Conservation (phyloP, 2,329 filamentous ascomycete species). For the Thelonectria olida region DNA sequence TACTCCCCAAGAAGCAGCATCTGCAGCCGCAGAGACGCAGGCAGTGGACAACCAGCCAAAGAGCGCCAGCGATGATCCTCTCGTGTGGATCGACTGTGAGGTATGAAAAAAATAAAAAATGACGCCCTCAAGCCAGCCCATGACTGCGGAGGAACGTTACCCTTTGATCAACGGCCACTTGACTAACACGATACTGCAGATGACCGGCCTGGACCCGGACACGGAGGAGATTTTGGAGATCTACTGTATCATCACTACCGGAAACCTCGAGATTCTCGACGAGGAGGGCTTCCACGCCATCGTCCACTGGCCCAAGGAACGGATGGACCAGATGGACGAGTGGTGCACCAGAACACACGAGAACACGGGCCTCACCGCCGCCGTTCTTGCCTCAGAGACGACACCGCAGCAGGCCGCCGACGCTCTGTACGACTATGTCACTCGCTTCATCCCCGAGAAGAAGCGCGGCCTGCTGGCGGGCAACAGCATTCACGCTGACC, state of each 20-base stretch:
- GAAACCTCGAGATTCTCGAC: conserved; percentile 79
- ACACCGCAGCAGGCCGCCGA: conserved; percentile 77
- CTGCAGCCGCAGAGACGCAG: conserved; percentile 23
- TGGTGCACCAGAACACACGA: conserved; percentile 90
- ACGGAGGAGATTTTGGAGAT: conserved; percentile 90
- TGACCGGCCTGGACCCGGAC: conserved; percentile 79
- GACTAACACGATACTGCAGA: conserved; percentile 64
- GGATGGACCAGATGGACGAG: conserved; percentile 81
- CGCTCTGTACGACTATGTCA: conserved; percentile 80
- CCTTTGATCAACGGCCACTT: not conserved
- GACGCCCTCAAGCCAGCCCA: not conserved
- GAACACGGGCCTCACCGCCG: conserved; percentile 80
- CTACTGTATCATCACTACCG: conserved; percentile 89
- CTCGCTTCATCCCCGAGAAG: conserved; percentile 72
- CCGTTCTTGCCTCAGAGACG: conserved; percentile 77
- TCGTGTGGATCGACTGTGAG: conserved; percentile 87
- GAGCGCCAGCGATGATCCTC: conserved; percentile 59
- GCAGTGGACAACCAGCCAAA: conserved; percentile 28
- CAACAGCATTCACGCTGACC: conserved; percentile 92
- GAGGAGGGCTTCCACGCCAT: conserved; percentile 80
- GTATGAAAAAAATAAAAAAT: conserved; percentile 48
- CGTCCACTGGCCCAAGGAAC: conserved; percentile 76
- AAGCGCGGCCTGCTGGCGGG: conserved; percentile 82
- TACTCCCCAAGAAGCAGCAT: conserved; percentile 21
- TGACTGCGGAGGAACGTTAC: not conserved